Percentiles rank a stretch among this genome's conserved stretches.
phyloP scores from a whole-genome alignment of 1,284 basidiomycete genomes.

The Trichosporon sp. region DNA sequence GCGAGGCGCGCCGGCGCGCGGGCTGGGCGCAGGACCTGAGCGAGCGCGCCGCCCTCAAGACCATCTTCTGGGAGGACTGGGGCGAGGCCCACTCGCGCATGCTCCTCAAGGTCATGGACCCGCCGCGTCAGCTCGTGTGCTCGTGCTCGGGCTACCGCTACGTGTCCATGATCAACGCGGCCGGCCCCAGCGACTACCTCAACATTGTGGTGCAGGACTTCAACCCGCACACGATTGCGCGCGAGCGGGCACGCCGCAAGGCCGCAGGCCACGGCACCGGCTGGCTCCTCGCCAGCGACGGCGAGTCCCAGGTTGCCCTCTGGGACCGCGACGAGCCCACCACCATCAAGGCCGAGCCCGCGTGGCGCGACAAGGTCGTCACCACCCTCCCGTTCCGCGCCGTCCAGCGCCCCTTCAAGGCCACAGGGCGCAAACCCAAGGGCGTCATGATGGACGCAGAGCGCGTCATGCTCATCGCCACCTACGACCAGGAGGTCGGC shows the following conservation, averaged over 20 bases:
- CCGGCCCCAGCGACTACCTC: neutral
- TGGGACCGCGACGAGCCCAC: slow-evolving; percentile 19
- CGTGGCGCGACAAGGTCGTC: slow-evolving; percentile 32
- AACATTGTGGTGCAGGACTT: slow-evolving; percentile 35
- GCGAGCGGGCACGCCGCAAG: neutral
- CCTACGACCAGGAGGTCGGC: neutral
- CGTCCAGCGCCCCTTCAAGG: slow-evolving; percentile 23
- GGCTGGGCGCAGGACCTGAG: slow-evolving; percentile 46
- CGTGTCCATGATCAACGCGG: slow-evolving; percentile 27
- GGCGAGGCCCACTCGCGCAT: slow-evolving; percentile 35
- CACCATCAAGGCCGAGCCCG: slow-evolving; percentile 17
- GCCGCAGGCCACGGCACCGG: neutral
- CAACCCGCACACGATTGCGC: slow-evolving; percentile 30
- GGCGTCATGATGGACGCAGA: slow-evolving; percentile 48
- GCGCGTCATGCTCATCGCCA: slow-evolving; percentile 31
- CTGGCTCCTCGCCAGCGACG: neutral
- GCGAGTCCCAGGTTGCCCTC: slow-evolving; percentile 1
- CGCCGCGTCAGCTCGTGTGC: slow-evolving; percentile 37
- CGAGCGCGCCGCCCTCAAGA: slow-evolving; percentile 19
- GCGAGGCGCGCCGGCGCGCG: slow-evolving; percentile 32
- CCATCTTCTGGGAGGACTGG: slow-evolving; percentile 40
- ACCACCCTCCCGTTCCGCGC: slow-evolving; percentile 31
- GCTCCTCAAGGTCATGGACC: slow-evolving; percentile 26
- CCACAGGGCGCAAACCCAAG: slow-evolving; percentile 20
- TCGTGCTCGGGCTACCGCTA: slow-evolving; percentile 47